phyloP scores from a whole-genome alignment of 345 rosid species.

The Hevea brasiliensis region DNA sequence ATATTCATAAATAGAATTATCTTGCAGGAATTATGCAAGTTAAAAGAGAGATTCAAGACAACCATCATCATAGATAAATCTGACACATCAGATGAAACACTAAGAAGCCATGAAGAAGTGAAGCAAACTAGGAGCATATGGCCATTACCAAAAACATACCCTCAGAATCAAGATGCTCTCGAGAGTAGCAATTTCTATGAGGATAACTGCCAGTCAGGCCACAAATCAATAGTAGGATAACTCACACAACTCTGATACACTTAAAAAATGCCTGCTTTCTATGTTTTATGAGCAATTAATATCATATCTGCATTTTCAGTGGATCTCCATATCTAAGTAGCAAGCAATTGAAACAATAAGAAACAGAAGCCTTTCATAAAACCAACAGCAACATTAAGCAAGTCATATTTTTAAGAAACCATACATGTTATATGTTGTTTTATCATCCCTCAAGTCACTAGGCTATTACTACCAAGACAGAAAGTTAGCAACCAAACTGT shows the following conservation, averaged over 20 bases:
- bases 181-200: not conserved
- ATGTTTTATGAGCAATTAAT: not conserved
- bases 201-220: not conserved
- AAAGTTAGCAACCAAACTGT: not conserved
- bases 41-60: conserved; percentile 8
- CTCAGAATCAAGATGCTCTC: not conserved
- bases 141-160: not conserved
- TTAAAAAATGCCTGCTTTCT: not conserved
- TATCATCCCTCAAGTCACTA: not conserved
- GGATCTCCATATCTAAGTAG: not conserved
- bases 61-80: not conserved
- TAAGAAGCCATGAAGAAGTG: not conserved
- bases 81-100: not conserved
- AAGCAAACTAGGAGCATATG: not conserved
- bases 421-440: not conserved
- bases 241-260: not conserved
- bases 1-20: conserved; percentile 16
- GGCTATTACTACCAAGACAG: not conserved
- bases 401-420: not conserved
- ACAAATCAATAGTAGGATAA: not conserved
- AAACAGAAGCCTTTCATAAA: not conserved
- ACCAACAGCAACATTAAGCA: not conserved
- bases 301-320: not conserved
- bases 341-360: not conserved
- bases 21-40: not conserved